phyloP scores from a whole-genome alignment of 2,329 filamentous ascomycete species.

The Tolypocladium endophyticum region DNA sequence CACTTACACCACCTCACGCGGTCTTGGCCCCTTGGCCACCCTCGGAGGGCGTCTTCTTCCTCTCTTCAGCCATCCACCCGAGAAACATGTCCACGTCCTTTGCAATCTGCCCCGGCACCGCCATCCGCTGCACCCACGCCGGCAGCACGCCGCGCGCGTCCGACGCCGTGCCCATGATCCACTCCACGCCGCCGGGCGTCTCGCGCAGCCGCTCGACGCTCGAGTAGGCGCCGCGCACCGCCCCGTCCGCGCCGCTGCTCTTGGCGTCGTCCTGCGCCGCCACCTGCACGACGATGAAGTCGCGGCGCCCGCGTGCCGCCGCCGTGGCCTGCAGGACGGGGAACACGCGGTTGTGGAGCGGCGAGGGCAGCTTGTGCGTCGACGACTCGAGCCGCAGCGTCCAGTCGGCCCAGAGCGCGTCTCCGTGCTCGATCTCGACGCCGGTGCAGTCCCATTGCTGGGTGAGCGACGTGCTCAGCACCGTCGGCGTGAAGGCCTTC shows the following conservation, averaged over 20 bases:
- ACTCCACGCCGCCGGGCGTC: constrained; percentile 43
- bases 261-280: constrained; percentile 23
- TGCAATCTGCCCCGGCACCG: constrained; percentile 50
- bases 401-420: constrained; percentile 34
- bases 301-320: constrained; percentile 24
- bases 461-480: constrained; percentile 22
- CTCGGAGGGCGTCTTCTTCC: constrained; percentile 14
- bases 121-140: constrained; percentile 52
- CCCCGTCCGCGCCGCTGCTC: constrained; percentile 28
- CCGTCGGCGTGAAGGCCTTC: constrained; percentile 26
- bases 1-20: not conserved
- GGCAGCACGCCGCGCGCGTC: constrained; percentile 60
- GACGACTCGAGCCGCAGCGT: constrained; percentile 50
- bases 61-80: constrained; percentile 44
- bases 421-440: constrained; percentile 26
- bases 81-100: constrained; percentile 65
- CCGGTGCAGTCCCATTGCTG: constrained; percentile 35
- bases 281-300: constrained; percentile 49
- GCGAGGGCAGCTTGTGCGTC: constrained; percentile 49
- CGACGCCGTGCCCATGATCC: constrained; percentile 69
- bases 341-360: constrained; percentile 56
- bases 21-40: not conserved
- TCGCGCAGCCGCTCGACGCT: constrained; percentile 53
- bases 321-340: constrained; percentile 53
- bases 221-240: constrained; percentile 50